These are phyloP conservation scores for Exophiala xenobiotica DNA, from an alignment of 2,329 filamentous ascomycete species.

Conservation along the genomic window DNA sequence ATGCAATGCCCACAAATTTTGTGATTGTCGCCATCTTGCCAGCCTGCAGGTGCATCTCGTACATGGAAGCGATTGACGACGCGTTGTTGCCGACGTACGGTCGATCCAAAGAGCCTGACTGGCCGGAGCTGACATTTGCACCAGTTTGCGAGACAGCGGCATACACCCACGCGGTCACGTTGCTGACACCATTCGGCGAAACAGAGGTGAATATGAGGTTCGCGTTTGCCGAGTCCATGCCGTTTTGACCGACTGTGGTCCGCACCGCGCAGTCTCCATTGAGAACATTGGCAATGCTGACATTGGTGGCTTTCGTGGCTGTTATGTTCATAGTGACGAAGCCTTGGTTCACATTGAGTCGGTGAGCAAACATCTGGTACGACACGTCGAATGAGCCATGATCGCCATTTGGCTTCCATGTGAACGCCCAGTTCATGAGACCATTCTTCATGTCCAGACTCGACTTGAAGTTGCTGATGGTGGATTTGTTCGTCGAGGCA, in stretches of 20 bases:
- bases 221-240: conserved; percentile 43
- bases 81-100: conserved; percentile 55
- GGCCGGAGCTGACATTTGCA: conserved; percentile 44
- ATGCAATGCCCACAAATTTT: conserved; percentile 69
- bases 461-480: conserved; percentile 62
- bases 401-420: conserved; percentile 58
- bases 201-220: conserved; percentile 65
- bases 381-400: conserved; percentile 55
- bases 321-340: conserved; percentile 61
- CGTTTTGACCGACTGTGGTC: conserved; percentile 59
- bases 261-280: conserved; percentile 69
- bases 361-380: conserved; percentile 67
- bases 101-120: conserved; percentile 41
- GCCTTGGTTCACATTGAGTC: conserved; percentile 61
- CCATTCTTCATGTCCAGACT: conserved; percentile 64
- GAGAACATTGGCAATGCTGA: conserved; percentile 64
- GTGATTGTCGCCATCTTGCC: conserved; percentile 57
- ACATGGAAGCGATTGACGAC: conserved; percentile 65
- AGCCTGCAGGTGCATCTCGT: conserved; percentile 53
- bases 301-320: conserved; percentile 53
- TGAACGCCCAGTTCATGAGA: conserved; percentile 63
- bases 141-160: conserved; percentile 42
- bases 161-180: conserved; percentile 63
- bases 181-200: conserved; percentile 58
- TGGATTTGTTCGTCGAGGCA: conserved; percentile 57